Conservation (phyloP, 2,329 filamentous ascomycete species). For the Claviceps fusiformis region DNA sequence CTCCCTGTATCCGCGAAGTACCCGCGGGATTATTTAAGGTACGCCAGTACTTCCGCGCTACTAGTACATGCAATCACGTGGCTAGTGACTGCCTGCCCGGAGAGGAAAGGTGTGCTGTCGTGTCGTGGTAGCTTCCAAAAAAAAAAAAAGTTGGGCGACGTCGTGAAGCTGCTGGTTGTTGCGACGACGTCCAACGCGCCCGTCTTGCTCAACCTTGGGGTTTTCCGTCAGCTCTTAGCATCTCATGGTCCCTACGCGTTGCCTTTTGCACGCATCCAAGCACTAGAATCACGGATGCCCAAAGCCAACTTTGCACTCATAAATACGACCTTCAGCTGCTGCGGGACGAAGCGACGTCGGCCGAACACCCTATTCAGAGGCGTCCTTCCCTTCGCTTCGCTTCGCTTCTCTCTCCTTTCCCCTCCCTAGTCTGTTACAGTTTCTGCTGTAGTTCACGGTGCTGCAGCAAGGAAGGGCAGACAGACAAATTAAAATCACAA, state of each 20-base stretch:
- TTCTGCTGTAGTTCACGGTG: background rate
- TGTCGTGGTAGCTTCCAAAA: too few relatives aligned
- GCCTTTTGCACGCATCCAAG: background rate
- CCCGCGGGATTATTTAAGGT: too few relatives aligned
- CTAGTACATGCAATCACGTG: too few relatives aligned
- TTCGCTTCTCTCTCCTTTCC: too few relatives aligned
- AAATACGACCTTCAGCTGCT: background rate
- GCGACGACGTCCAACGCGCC: too few relatives aligned
- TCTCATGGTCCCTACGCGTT: background rate
- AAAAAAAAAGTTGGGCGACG: too few relatives aligned
- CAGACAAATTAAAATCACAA: background rate
- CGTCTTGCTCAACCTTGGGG: background rate
- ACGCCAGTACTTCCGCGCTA: background rate
- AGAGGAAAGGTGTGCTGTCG: too few relatives aligned
- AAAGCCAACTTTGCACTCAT: background rate
- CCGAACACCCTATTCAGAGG: background rate
- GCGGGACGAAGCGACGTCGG: background rate
- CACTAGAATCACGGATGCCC: background rate
- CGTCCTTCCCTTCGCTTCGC: too few relatives aligned
- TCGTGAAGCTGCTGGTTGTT: too few relatives aligned
- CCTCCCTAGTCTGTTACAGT: too few relatives aligned
- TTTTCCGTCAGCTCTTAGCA: too few relatives aligned
- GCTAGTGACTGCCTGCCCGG: background rate
- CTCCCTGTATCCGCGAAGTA: too few relatives aligned
- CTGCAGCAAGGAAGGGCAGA: background rate